Evolutionary conservation across 2,329 filamentous ascomycete species (phyloP), one percentile per base, ranked within the genome.

Genomic region (Fusarium sp.): DNA sequence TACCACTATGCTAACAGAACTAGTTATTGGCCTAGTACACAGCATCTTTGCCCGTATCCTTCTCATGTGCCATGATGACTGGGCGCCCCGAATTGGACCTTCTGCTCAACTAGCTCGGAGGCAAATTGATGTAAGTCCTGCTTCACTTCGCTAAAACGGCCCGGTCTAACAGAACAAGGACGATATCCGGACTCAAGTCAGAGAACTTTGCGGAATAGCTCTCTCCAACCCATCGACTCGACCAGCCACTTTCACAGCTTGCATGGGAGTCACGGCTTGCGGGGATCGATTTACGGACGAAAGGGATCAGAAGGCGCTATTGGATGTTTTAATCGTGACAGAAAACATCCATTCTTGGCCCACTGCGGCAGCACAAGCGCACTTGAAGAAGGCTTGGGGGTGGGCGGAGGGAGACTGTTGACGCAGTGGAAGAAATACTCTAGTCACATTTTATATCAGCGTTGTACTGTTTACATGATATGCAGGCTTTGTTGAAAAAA

Each of bases 11-110:
- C 50, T 56, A 24, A 57, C 7, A 24, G 2, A 5, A 13, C 11
- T 58, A 86, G 87, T 88, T 7, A 86, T 88, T 10, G 89, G 88
- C 1, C 80, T 88, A 17, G 88, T 89, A 54, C 88, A 90, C 73
- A 84, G 88, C 68, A 84, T 88, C 57, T 80, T 91, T 4, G 86
- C 87, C 0, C 81, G 84, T 40, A 83, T 90, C 7, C 83, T 91
- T 33, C 80, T 91, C 2, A 79, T 83, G 19, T 85, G 85, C 22
- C 87, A 88, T 65, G 84, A 89, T 70, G 59, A 87, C 86, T 1
- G 83, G 78, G 9, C 78, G 85, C 4, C 87, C 86, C 0, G 80
- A 81, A 42, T 76, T 89, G 2, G 87, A 85, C 10, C 68, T 59
- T 11, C 65, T 76, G 40, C 69, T 81, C 64, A 65, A 66, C 57